These are phyloP conservation scores for Plasmodium malariae DNA, from an alignment of 169 alveolate genomes.

Conservation along the genomic window DNA sequence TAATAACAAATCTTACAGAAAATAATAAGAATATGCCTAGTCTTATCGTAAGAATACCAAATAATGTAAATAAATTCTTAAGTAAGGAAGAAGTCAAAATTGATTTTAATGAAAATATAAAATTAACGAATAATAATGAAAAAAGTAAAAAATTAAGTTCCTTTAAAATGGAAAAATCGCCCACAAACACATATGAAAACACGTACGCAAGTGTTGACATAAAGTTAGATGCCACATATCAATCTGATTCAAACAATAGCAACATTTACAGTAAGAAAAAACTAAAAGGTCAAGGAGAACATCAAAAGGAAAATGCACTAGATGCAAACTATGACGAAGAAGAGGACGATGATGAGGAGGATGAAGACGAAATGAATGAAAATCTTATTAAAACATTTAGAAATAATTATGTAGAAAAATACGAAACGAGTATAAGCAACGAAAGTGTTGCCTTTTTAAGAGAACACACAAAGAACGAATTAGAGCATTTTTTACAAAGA, in stretches of 20 bases:
- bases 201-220: background rate
- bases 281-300: background rate
- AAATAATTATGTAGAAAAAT: conserved; percentile 48
- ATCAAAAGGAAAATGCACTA: background rate
- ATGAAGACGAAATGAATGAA: conserved; percentile 23
- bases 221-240: conserved; percentile 38
- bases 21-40: conserved; percentile 57
- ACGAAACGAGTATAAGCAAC: conserved; percentile 23
- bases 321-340: background rate
- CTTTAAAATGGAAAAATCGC: conserved; percentile 47
- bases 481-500: conserved; percentile 53
- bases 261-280: background rate
- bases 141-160: conserved; percentile 16
- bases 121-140: conserved; percentile 27
- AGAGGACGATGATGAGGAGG: conserved; percentile 12
- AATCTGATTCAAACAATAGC: conserved; percentile 25
- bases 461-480: conserved; percentile 48
- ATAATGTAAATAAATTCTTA: conserved; percentile 53
- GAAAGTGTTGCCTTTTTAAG: conserved; percentile 27
- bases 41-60: conserved; percentile 48
- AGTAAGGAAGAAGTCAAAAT: conserved; percentile 56
- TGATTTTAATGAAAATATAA: conserved; percentile 33
- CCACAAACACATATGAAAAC: conserved; percentile 9
- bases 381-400: conserved; percentile 5
- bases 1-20: conserved; percentile 50